phyloP scores from a whole-genome alignment of 768 basidiomycete species.

The Calocera viscosa region DNA sequence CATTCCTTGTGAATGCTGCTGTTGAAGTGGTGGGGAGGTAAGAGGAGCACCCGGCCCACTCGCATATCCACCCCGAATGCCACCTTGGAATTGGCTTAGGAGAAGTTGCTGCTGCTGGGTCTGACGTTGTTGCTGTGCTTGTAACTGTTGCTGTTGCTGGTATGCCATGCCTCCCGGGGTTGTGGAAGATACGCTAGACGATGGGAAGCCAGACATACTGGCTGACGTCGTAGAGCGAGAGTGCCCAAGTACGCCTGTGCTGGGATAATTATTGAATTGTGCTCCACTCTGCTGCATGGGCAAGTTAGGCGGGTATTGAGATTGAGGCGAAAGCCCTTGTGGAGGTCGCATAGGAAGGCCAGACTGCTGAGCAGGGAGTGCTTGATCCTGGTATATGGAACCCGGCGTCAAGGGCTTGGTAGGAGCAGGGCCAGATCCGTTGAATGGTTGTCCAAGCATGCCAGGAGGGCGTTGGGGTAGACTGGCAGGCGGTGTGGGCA shows the following conservation, averaged over 20 bases:
- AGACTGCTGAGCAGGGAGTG: not conserved
- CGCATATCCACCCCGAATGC: not conserved
- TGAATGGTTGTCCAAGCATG: not conserved
- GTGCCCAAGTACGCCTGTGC: not conserved
- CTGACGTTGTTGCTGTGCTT: not conserved
- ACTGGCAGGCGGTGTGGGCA: not conserved
- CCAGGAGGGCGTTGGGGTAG: not conserved
- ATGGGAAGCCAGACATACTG: not conserved
- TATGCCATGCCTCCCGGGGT: not conserved
- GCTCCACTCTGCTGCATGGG: not conserved
- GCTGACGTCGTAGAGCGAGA: not conserved
- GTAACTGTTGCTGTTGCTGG: constrained; percentile 2
- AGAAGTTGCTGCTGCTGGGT: not conserved
- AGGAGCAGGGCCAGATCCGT: not conserved
- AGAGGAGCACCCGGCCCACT: not conserved
- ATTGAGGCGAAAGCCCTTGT: not conserved
- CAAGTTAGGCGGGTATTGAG: not conserved
- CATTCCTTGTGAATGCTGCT: not conserved
- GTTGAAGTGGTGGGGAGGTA: not conserved
- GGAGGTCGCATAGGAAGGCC: not conserved
- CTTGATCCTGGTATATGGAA: not conserved
- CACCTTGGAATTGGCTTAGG: not conserved
- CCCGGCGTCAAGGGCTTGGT: not conserved
- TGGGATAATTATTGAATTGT: not conserved
- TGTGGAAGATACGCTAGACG: not conserved